These are phyloP conservation scores for Ophiostoma himal-ulmi DNA, from an alignment of 2,329 filamentous ascomycete species.

Conservation along the genomic window DNA sequence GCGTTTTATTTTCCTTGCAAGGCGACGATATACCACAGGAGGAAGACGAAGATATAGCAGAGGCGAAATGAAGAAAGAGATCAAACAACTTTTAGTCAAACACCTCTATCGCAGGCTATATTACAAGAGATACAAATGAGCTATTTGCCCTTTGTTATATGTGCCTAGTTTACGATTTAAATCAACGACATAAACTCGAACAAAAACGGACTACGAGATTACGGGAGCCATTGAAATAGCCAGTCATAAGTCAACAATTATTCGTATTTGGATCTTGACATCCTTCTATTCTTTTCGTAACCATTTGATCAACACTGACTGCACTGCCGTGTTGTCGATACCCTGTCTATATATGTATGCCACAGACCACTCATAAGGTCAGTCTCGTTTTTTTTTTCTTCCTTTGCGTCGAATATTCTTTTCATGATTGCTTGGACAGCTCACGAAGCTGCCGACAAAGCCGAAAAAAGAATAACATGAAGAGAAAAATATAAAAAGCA, in stretches of 20 bases:
- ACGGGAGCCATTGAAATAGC: no score
- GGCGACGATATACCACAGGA: constrained; percentile 12
- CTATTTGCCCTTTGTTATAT: not conserved
- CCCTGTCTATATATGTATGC: constrained; percentile 16
- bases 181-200: no score
- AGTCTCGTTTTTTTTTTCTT: not conserved
- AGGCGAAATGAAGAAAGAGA: not conserved
- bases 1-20: constrained; percentile 8
- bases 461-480: not conserved
- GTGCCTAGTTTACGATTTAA: no score
- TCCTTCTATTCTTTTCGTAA: constrained; percentile 16
- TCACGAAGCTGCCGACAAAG: constrained; percentile 2
- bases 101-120: not conserved
- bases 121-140: not conserved
- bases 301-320: constrained; percentile 10
- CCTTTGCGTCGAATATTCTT: not conserved
- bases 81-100: not conserved
- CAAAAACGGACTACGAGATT: no score
- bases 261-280: constrained; percentile 18
- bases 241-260: not conserved
- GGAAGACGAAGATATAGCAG: not conserved
- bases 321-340: constrained; percentile 6
- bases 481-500: constrained; percentile 2
- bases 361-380: constrained; percentile 1
- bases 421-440: not conserved